Evolutionary conservation across 768 basidiomycete genomes (phyloP), one percentile per base, ranked within the genome.

Genomic region (Kwoniella bestiolae): DNA sequence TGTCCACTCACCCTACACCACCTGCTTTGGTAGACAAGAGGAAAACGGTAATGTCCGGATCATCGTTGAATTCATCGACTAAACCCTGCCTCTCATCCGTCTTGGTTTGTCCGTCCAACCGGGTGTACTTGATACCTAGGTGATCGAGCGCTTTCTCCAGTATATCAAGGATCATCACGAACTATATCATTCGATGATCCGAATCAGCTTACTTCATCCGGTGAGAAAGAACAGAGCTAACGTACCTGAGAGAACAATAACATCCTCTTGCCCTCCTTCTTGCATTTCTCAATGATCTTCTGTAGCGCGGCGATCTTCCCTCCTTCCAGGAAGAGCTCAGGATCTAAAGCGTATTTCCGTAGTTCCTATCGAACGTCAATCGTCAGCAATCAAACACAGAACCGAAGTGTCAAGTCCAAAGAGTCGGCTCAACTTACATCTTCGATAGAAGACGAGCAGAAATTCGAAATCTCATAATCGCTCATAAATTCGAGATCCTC

Each of bases 401-500:
- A n/a, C n/a, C n/a, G n/a, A n/a, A n/a, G n/a, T n/a, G n/a, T n/a
- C n/a, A n/a, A n/a, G n/a, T n/a, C n/a, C n/a, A n/a, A n/a, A n/a
- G 3, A 21, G n/a, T 3, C 3, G 23, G 21, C 3, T 9, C 16
- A 41, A 73, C 85, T 44, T 60, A 93, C 93, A 86, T 91, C 92
- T 83, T 95, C 95, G 11, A 87, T 87, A 53, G 86, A 85, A 74
- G 63, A 52, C n/a, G 45, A 57, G 41, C 90, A 91, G 78, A 94
- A 95, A 45, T 86, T 82, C 74, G 96, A 92, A 35, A 99, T 84
- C 82, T 98, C 96, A 7, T 93, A 90, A 81, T 99, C 96, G 47
- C 93, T 95, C 95, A 98, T 98, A 21, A 96, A 90, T 72, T 81
- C 87, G 91, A 99, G 92, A 80, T 99, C 96, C 80, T 99, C 96